phyloP scores from a whole-genome alignment of 2,329 filamentous ascomycete species.

The Stromatinia cepivora region DNA sequence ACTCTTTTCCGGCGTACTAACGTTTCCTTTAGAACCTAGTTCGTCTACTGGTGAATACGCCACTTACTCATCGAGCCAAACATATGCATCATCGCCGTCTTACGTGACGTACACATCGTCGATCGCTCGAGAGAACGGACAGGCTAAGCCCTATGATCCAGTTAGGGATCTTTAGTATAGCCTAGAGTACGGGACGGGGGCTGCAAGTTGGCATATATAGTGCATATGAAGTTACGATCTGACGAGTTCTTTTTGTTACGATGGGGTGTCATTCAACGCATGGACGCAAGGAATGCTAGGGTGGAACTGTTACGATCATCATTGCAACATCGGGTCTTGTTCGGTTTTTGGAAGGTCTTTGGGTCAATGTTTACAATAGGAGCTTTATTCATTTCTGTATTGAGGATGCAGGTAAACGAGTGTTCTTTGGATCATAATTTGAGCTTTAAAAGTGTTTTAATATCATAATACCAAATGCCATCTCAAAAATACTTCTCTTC shows the following conservation, averaged over 20 bases:
- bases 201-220: not conserved
- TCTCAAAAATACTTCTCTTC: not conserved
- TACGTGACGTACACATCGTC: slow-evolving; percentile 14
- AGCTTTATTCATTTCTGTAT: not conserved
- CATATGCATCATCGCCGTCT: not conserved
- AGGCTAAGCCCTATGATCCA: slow-evolving; percentile 27
- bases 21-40: not conserved
- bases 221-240: not conserved
- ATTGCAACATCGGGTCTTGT: not conserved
- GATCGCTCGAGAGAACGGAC: not conserved
- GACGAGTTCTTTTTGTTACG: slow-evolving; percentile 1
- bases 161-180: slow-evolving; percentile 26
- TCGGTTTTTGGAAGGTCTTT: not conserved
- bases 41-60: not conserved
- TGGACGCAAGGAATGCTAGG: not conserved
- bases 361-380: not conserved
- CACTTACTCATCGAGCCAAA: not conserved
- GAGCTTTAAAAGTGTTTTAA: slow-evolving; percentile 12
- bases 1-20: not conserved
- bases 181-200: no score
- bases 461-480: not conserved
- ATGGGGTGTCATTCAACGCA: not conserved
- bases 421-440: not conserved
- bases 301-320: not conserved
- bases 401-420: not conserved